Percentiles rank a stretch among this genome's conserved stretches.
Evolutionary conservation across 2,329 filamentous ascomycete species (phyloP).

Genomic region (Rhynchosporium agropyri): DNA sequence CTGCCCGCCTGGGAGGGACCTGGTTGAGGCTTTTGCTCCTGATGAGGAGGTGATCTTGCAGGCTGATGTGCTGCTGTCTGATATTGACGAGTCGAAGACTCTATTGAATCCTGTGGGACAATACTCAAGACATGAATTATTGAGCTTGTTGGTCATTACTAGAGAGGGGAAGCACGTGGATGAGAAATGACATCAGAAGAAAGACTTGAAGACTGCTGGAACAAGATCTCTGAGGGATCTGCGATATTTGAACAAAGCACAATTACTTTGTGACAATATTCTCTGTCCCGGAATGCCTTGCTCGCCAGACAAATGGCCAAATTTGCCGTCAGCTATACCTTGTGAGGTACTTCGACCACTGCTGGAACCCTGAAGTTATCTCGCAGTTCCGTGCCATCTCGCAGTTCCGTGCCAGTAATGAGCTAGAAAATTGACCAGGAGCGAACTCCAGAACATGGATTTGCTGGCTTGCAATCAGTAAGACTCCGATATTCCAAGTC

Average conservation of each 20-base stretch:
- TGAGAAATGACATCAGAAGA: slow-evolving; percentile 8
- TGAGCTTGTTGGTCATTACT: slow-evolving; percentile 29
- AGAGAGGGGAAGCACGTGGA: slow-evolving; percentile 16
- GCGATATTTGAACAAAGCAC: not conserved
- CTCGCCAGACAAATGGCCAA: not conserved
- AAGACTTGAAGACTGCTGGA: not conserved
- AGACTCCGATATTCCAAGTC: no score
- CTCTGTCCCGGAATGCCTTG: slow-evolving; percentile 8
- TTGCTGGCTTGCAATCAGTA: no score
- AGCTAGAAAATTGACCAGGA: not conserved
- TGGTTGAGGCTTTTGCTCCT: slow-evolving; percentile 37
- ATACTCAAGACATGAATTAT: slow-evolving; percentile 36
- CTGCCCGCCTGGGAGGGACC: slow-evolving; percentile 38
- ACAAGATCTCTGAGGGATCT: no score
- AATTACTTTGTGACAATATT: not conserved
- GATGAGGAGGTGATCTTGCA: slow-evolving; percentile 44
- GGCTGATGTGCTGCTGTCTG: slow-evolving; percentile 41
- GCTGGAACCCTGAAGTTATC: not conserved
- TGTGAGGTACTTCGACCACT: slow-evolving; percentile 1
- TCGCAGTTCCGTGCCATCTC: not conserved
- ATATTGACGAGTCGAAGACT: slow-evolving; percentile 28
- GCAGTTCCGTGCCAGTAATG: not conserved
- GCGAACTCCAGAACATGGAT: no score
- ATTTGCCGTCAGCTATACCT: not conserved
- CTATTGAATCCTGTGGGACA: slow-evolving; percentile 34